Evolutionary conservation across 192 early-diverging fungal species (phyloP), one percentile per base, ranked within the genome.

Genomic region (Gamsiella multidivaricata): DNA sequence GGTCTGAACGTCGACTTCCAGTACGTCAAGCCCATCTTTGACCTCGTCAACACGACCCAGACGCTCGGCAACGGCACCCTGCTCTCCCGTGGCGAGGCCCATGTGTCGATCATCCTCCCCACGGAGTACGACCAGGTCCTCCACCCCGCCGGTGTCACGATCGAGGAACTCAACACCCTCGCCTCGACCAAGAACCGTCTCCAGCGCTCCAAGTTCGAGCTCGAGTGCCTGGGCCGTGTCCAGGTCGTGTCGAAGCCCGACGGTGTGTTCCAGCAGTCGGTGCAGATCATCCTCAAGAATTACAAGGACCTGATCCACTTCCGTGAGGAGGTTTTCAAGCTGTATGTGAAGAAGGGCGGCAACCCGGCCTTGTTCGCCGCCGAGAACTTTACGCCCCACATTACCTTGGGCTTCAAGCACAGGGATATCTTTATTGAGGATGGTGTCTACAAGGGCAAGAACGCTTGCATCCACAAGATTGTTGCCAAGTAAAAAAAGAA

Each of bases 91-190:
- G 90, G 89, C 32, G 92, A 94, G 51, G 80, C 92, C 22, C 92
- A 94, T 53, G 61, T 94, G 47, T 92, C 92, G 5, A 83, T 92
- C 17, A 79, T 94, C 36, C 72, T 81, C 10, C 92, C 92, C 12
- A 85, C 92, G 6, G 92, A 94, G 69, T 91, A 83, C 51, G 74
- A 84, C 66, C 33, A 39, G 36, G 79, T 85, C 11, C 69, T 90
- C 5, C 80, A 84, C 58, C 82, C 83, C 26, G 86, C 75, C 8
- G 85, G 86, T 57, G 68, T 94, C 15, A 91, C 90, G 22, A 90
- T 91, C 9, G 57, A 84, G 20, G 89, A 92, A 33, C 74, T 94
- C 54, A 85, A 92, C 61, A 69, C 18, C 9, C 74, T 92, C 31
- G 92, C 89, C 17, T 33, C 46, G 9, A 54, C 32, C 29, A 63